Base-by-base conservation (phyloP, 371 early-diverging fungal species). In the Cokeromyces recurvatus region DNA sequence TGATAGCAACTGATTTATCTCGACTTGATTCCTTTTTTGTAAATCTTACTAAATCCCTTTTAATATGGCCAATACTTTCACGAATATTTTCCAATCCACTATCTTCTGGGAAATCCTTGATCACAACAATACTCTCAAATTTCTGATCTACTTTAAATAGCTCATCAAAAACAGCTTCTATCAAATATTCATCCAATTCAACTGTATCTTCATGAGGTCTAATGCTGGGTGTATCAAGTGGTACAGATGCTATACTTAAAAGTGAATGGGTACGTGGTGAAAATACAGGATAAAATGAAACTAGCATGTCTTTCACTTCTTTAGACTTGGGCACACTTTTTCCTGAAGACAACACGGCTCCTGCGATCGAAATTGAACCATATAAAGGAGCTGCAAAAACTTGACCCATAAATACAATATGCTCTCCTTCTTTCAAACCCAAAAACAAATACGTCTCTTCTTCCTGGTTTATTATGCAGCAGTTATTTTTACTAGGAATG, bases 251-350 rank as follows among this genome's bases (percentile, higher is more conserved):
- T 29, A 84, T 59, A 11, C 66, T 66, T 20, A 79, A 57, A 10
- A 84, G 68, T 22, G 84, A 75, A 37, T 81, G 78, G 4, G 85
- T 71, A 25, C 62, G 70, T 0, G 84, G 79, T 14, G 85, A 82
- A 50, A 72, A 80, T 10, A 78, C 66, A 6, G 80, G 71, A 36
- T 72, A 61, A 53, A 76, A 55, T 38, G 61, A 7, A 41, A 71
- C 47, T 53, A 38, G 6, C 14, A 52, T 6, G 29, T 51, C 53
- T 7, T 38, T 39, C 14, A 19, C 8, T n/a, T 19, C 8, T 9
- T 21, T 19, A 4, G 25, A 1, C 15, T 19, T 17, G 10, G 59
- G 50, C 1, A 59, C 16, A 3, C 19, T 16, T 32, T 54, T 49
- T 6, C 43, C 38, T 10, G 62, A 61, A 3, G 52, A 51, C 3